phyloP scores from a whole-genome alignment of 208 protist genomes.

The Wallacemonas collosoma region DNA sequence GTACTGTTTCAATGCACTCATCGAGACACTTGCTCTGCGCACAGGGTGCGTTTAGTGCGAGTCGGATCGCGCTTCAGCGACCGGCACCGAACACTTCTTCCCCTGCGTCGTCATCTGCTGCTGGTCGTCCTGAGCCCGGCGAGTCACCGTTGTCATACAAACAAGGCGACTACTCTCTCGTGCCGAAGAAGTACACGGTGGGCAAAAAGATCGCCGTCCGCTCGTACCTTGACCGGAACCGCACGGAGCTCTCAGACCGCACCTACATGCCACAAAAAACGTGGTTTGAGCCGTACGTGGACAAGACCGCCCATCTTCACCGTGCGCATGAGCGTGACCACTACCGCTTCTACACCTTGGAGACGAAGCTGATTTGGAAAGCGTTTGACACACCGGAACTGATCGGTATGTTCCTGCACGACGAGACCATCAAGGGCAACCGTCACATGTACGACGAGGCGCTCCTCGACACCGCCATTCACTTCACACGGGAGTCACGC shows the following conservation, averaged over 20 bases:
- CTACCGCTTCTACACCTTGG: conserved; percentile 85
- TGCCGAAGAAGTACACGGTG: conserved; percentile 77
- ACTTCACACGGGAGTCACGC: conserved; percentile 80
- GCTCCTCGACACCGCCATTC: conserved; percentile 77
- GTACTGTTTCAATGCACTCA: neutral
- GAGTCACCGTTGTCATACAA: conserved; percentile 44
- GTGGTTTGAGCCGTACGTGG: conserved; percentile 78
- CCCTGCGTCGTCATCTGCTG: neutral
- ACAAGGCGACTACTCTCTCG: conserved; percentile 51
- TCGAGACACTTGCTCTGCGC: neutral
- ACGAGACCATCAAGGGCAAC: conserved; percentile 84
- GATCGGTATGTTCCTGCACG: conserved; percentile 84
- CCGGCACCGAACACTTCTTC: neutral
- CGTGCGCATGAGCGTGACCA: conserved; percentile 55
- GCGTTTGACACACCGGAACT: conserved; percentile 89
- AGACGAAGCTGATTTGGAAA: conserved; percentile 89
- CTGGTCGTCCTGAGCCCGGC: neutral
- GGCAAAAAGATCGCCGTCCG: conserved; percentile 82
- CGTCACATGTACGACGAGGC: conserved; percentile 61
- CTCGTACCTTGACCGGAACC: conserved; percentile 85
- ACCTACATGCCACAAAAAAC: conserved; percentile 88
- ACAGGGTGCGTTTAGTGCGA: neutral
- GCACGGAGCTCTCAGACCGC: conserved; percentile 87
- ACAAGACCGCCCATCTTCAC: conserved; percentile 35
- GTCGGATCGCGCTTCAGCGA: neutral